These are phyloP conservation scores for Aspergillus pseudotamarii DNA, from an alignment of 2,329 filamentous ascomycete species.

Conservation along the genomic window DNA sequence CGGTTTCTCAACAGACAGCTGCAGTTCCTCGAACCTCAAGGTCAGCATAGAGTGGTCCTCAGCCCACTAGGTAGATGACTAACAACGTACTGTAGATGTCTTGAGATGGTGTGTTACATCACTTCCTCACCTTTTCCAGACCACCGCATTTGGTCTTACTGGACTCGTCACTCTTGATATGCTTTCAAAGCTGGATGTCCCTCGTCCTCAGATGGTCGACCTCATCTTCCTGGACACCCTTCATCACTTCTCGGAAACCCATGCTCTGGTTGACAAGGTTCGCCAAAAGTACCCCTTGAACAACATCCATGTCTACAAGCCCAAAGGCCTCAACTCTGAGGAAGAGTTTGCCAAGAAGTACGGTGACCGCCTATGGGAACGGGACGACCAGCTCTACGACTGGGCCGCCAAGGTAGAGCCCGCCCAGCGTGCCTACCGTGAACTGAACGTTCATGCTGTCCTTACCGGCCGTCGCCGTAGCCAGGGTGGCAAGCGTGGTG, in stretches of 20 bases:
- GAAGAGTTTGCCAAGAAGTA: constrained; percentile 81
- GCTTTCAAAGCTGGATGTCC: constrained; percentile 54
- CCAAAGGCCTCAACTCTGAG: constrained; percentile 70
- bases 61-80: constrained; percentile 16
- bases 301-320: constrained; percentile 87
- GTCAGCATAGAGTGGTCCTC: constrained; percentile 41
- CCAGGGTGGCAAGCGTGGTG: constrained; percentile 89
- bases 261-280: constrained; percentile 73
- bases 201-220: constrained; percentile 53
- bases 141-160: constrained; percentile 79
- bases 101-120: constrained; percentile 89
- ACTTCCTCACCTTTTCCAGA: constrained; percentile 86
- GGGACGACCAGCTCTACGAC: constrained; percentile 87
- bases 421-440: constrained; percentile 83
- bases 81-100: constrained; percentile 61
- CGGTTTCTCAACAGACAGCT: constrained; percentile 89
- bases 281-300: constrained; percentile 75
- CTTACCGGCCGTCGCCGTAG: constrained; percentile 89
- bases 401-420: constrained; percentile 98
- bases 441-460: constrained; percentile 85
- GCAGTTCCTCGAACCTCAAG: constrained; percentile 80
- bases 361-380: constrained; percentile 82
- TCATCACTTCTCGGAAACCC: constrained; percentile 79
- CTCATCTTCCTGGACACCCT: constrained; percentile 79
- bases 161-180: constrained; percentile 81